Evolutionary conservation across 495 filamentous ascomycete species (phyloP).

Genomic region (Aspergillus baeticus): DNA sequence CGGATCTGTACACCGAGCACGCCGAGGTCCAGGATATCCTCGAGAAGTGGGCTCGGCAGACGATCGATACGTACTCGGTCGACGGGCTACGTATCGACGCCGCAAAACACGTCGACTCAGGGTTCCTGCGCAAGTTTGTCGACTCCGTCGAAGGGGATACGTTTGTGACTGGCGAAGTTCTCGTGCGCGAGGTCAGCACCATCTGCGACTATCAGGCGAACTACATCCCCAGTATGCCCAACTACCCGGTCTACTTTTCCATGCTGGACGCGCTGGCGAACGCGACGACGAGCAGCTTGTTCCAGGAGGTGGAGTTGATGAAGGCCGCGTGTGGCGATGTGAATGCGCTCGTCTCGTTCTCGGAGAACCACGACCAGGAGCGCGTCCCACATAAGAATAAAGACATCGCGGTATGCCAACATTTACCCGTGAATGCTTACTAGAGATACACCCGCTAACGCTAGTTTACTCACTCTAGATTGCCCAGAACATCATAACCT

Average conservation of each 20-base stretch:
- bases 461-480: slow-evolving; percentile 29
- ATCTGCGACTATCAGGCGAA: slow-evolving; percentile 11
- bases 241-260: slow-evolving; percentile 13
- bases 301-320: background rate
- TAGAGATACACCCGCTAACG: too few species aligned
- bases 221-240: slow-evolving; percentile 35
- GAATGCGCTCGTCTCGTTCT: slow-evolving; percentile 59
- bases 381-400: slow-evolving; percentile 47
- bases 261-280: slow-evolving; percentile 9
- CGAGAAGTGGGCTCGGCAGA: slow-evolving; percentile 55
- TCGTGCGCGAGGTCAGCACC: background rate
- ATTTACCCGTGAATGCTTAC: background rate
- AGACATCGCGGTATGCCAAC: slow-evolving; percentile 10
- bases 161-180: slow-evolving; percentile 13
- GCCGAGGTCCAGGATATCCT: slow-evolving; percentile 47
- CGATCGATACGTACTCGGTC: slow-evolving; percentile 64
- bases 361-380: slow-evolving; percentile 67
- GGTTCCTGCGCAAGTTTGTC: slow-evolving; percentile 46
- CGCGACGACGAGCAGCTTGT: background rate
- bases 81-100: slow-evolving; percentile 71
- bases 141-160: background rate
- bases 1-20: slow-evolving; percentile 62
- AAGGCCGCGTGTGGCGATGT: slow-evolving; percentile 40
- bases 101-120: slow-evolving; percentile 57
- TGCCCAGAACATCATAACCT: slow-evolving; percentile 62